Conservation (phyloP, 1,139 yeast species). For the Yamadazyma sp. region DNA sequence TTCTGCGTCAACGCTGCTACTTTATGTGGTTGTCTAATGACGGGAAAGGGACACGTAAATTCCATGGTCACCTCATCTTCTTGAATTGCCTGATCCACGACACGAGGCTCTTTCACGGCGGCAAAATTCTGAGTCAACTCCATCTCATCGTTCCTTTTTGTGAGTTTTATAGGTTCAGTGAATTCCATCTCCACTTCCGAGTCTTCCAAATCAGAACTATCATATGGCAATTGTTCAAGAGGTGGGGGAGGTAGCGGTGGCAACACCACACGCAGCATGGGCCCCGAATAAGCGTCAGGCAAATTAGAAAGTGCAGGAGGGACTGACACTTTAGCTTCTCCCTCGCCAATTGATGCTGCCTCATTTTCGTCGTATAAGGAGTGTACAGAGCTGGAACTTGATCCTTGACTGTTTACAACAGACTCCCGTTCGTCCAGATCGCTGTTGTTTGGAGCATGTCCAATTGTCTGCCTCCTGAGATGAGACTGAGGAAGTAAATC, state of each 20-base stretch:
- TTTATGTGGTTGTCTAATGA: neutral
- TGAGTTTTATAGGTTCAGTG: conserved; percentile 15
- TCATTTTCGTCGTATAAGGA: neutral
- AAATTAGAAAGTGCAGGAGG: neutral
- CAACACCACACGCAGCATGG: neutral
- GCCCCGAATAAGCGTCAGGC: neutral
- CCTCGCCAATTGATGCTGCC: too few relatives aligned
- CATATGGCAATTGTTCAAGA: neutral
- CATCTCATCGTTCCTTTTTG: conserved; percentile 9
- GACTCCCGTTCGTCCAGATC: neutral
- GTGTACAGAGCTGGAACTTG: neutral
- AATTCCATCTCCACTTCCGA: conserved; percentile 23
- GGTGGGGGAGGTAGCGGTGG: neutral
- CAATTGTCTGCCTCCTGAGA: conserved; percentile 16
- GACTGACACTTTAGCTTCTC: too few relatives aligned
- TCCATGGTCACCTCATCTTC: conserved; percentile 8
- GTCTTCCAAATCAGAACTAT: conserved; percentile 6
- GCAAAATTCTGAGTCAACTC: conserved; percentile 14
- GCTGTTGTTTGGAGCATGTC: conserved; percentile 7
- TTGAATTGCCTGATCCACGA: neutral
- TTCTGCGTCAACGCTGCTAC: too few relatives aligned
- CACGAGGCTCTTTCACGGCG: neutral
- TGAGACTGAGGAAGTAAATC: conserved; percentile 40
- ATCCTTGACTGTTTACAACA: neutral
- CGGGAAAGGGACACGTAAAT: conserved; percentile 6